These are phyloP conservation scores for Lactarius pseudohatsudake DNA, from an alignment of 768 basidiomycete genomes.

Conservation along the genomic window DNA sequence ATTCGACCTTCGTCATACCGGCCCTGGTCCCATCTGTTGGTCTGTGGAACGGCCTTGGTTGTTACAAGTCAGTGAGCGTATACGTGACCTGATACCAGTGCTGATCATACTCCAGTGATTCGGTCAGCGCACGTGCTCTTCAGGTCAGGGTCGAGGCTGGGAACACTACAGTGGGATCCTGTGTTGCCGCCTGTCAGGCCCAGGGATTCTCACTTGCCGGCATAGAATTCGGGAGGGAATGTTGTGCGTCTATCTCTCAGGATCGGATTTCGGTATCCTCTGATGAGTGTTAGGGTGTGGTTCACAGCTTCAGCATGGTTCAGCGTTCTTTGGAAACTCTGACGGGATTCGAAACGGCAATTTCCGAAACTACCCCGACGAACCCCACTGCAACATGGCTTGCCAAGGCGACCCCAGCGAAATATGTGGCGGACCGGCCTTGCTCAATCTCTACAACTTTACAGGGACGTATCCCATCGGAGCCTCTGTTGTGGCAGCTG, in stretches of 20 bases:
- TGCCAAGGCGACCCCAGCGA: constrained; percentile 19
- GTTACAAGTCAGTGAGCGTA: constrained; percentile 53
- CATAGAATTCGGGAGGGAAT: constrained; percentile 37
- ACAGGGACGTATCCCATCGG: constrained; percentile 7
- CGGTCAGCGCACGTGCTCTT: constrained; percentile 37
- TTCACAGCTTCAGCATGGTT: not conserved
- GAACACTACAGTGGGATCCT: constrained; percentile 62
- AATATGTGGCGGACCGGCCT: constrained; percentile 6
- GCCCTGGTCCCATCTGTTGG: constrained; percentile 53
- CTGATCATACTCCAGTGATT: constrained; percentile 34
- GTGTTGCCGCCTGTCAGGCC: constrained; percentile 62
- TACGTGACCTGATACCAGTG: too few species aligned
- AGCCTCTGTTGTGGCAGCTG: not conserved
- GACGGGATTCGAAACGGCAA: not conserved
- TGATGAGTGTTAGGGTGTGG: not conserved
- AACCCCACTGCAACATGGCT: constrained; percentile 1
- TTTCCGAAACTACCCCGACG: not conserved
- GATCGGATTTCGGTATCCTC: not conserved
- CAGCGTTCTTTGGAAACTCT: not conserved
- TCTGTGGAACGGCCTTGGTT: constrained; percentile 68
- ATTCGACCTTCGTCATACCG: constrained; percentile 49
- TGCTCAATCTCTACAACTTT: constrained; percentile 13
- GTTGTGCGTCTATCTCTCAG: not conserved
- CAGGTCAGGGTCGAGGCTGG: constrained; percentile 37
- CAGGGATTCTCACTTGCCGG: constrained; percentile 72